phyloP scores from a whole-genome alignment of 1,284 basidiomycete species.

The Flammula alnicola region DNA sequence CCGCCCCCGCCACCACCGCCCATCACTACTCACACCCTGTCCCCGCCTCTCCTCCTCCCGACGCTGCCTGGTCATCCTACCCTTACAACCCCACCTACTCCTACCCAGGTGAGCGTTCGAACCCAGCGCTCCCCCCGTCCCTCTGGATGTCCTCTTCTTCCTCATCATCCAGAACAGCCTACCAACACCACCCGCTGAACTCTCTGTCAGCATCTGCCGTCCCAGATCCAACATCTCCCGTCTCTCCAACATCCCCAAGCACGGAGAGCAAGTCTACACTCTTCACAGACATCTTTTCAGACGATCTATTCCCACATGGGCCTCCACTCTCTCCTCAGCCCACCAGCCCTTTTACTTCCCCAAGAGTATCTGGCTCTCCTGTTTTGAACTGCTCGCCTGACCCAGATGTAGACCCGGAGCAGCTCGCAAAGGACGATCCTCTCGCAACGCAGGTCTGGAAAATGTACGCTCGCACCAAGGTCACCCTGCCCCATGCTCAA shows the following conservation, averaged over 20 bases:
- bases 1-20: conserved; percentile 1
- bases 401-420: conserved; percentile 60
- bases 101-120: conserved; percentile 54
- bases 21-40: conserved; percentile 14
- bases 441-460: conserved; percentile 96
- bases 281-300: conserved; percentile 73
- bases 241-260: conserved; percentile 48
- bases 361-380: conserved; percentile 68
- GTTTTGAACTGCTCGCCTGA: conserved; percentile 53
- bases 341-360: conserved; percentile 63
- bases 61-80: no score
- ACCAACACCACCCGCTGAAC: conserved; percentile 4
- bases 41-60: no score
- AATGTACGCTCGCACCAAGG: conserved; percentile 92
- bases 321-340: conserved; percentile 47
- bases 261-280: conserved; percentile 59
- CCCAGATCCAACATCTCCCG: conserved; percentile 36
- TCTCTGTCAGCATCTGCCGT: conserved; percentile 13
- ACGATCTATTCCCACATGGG: conserved; percentile 59
- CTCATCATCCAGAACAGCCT: conserved; percentile 35
- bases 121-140: conserved; percentile 66
- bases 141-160: conserved; percentile 81
- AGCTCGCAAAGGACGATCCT: conserved; percentile 81
- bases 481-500: conserved; percentile 87
- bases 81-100: neutral